Percentiles rank a stretch among this genome's conserved stretches.
These are phyloP conservation scores for Colletotrichum australisinense DNA, from an alignment of 2,329 filamentous ascomycete genomes.

Conservation along the genomic window DNA sequence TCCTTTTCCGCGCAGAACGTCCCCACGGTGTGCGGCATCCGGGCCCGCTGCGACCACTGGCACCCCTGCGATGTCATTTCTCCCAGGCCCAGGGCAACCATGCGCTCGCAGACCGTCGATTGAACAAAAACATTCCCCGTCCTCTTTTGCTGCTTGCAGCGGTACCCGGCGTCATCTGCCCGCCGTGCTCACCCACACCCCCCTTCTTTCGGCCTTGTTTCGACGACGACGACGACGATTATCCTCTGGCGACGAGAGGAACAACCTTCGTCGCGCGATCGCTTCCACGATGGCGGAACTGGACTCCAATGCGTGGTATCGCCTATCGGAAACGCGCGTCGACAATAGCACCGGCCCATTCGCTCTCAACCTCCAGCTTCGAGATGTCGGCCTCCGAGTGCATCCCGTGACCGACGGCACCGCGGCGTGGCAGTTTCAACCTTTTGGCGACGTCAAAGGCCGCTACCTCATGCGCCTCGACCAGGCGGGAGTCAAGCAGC, in stretches of 20 bases:
- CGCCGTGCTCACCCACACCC: not conserved
- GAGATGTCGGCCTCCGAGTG: slow-evolving; percentile 41
- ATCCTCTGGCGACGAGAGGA: not conserved
- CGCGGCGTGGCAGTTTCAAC: slow-evolving; percentile 45
- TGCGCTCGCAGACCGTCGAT: slow-evolving; percentile 21
- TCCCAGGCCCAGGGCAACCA: slow-evolving; percentile 11
- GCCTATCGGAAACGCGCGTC: slow-evolving; percentile 47
- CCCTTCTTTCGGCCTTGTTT: slow-evolving; percentile 22
- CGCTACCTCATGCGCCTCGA: slow-evolving; percentile 47
- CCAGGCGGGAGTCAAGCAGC: slow-evolving; percentile 42
- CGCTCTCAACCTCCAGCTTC: slow-evolving; percentile 34
- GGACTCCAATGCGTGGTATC: slow-evolving; percentile 50
- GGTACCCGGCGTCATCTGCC: slow-evolving; percentile 21
- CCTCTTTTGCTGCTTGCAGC: slow-evolving; percentile 17
- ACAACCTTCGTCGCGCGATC: slow-evolving; percentile 7
- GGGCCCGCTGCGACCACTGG: slow-evolving; percentile 13
- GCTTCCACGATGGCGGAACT: slow-evolving; percentile 36
- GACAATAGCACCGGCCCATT: slow-evolving; percentile 43
- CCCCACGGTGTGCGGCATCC: slow-evolving; percentile 7
- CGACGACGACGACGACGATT: not conserved
- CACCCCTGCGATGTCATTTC: slow-evolving; percentile 33
- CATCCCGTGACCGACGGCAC: slow-evolving; percentile 28
- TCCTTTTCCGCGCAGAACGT: slow-evolving; percentile 11
- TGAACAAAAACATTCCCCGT: slow-evolving; percentile 31
- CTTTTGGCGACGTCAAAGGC: slow-evolving; percentile 40